phyloP scores from a whole-genome alignment of 148 eudicot genomes.

The Rhododendron vialii region DNA sequence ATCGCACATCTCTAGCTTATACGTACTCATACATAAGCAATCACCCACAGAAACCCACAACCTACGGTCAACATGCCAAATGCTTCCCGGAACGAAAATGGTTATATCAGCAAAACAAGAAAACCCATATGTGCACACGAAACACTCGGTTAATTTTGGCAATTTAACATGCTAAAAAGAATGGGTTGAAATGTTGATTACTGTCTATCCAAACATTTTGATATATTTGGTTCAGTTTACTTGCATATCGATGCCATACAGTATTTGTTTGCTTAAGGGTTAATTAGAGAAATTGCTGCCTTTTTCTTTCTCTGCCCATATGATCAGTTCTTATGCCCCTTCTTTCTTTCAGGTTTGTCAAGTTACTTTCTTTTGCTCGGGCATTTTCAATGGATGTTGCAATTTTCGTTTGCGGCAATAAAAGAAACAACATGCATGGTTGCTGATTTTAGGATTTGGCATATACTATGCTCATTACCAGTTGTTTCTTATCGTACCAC shows the following conservation, averaged over 20 bases:
- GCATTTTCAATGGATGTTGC: background rate
- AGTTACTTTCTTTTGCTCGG: background rate
- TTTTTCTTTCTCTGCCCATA: background rate
- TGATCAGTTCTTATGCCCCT: background rate
- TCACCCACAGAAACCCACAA: too few species aligned
- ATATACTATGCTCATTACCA: too few species aligned
- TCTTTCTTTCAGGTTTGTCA: constrained; percentile 60
- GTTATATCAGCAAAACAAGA: background rate
- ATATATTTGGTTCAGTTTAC: background rate
- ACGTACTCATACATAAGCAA: too few species aligned
- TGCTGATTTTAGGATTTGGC: background rate
- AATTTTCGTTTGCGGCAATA: background rate
- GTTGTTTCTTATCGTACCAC: background rate
- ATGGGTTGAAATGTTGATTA: background rate
- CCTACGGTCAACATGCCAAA: background rate
- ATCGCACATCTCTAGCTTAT: too few species aligned
- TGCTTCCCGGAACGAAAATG: background rate
- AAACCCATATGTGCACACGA: background rate
- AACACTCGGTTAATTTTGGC: background rate
- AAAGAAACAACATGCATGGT: background rate
- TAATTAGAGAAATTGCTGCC: background rate
- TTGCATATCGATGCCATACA: background rate
- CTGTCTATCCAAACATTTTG: background rate
- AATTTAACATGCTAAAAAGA: background rate
- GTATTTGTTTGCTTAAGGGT: background rate